Evolutionary conservation across 108 stramenopile genomes (phyloP).

Genomic region (Ochromonas danica): DNA sequence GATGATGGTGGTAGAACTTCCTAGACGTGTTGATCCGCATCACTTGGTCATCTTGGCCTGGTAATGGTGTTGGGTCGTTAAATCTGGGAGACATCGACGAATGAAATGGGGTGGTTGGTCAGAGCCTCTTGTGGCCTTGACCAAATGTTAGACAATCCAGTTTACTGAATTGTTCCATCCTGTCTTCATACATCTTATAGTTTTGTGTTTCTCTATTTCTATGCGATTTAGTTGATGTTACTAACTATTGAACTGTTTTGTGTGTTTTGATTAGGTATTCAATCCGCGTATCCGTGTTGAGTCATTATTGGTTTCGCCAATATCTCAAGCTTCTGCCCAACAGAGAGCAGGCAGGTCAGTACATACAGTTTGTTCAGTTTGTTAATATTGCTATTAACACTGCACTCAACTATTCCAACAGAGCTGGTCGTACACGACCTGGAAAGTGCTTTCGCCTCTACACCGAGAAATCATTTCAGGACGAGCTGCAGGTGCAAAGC

Average conservation of each 20-base stretch:
- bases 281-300: conserved; percentile 98
- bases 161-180: no score
- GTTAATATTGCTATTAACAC: not conserved
- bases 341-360: conserved; percentile 52
- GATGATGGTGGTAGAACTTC: no score
- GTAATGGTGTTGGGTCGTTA: not conserved
- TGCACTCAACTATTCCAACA: not conserved
- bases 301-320: conserved; percentile 92
- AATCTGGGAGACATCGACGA: not conserved
- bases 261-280: no score
- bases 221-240: no score
- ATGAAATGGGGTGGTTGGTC: no score
- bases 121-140: no score
- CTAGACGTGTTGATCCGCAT: no score
- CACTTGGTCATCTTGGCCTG: no score
- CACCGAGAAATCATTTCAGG: conserved; percentile 89
- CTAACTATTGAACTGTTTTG: no score
- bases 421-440: conserved; percentile 95
- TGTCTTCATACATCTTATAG: no score
- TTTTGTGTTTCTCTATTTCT: no score
- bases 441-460: conserved; percentile 99
- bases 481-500: conserved; percentile 95
- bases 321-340: conserved; percentile 89
- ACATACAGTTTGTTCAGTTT: not conserved
- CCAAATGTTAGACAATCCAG: no score